Evolutionary conservation across 495 filamentous ascomycete species (phyloP).

Genomic region (Parathielavia hyrcaniae): DNA sequence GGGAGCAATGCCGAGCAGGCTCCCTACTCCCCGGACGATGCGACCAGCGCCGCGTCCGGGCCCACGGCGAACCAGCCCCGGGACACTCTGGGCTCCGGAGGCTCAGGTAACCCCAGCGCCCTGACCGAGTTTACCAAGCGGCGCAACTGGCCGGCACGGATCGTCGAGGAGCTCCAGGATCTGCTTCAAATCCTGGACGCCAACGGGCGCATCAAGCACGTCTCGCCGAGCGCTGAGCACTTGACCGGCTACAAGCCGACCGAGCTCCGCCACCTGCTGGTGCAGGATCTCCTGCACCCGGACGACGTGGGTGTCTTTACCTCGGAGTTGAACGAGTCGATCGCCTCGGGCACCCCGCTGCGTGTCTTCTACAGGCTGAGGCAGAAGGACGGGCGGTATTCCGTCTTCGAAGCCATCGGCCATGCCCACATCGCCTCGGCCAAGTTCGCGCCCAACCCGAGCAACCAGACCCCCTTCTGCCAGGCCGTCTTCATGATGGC

Average conservation of each 20-base stretch:
- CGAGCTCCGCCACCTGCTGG: slow-evolving; percentile 65
- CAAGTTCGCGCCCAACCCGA: slow-evolving; percentile 54
- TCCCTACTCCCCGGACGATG: slow-evolving; percentile 22
- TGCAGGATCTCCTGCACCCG: slow-evolving; percentile 75
- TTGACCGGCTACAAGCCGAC: slow-evolving; percentile 69
- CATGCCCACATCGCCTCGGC: slow-evolving; percentile 84
- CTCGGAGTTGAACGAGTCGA: slow-evolving; percentile 85
- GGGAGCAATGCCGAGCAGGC: slow-evolving; percentile 3
- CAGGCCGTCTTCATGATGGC: slow-evolving; percentile 92
- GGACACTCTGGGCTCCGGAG: neutral
- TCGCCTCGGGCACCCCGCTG: slow-evolving; percentile 69
- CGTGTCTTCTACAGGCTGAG: slow-evolving; percentile 86
- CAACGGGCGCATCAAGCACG: slow-evolving; percentile 75
- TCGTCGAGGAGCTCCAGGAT: slow-evolving; percentile 85
- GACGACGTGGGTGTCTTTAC: slow-evolving; percentile 84
- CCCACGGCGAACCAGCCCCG: neutral
- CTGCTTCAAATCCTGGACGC: slow-evolving; percentile 81
- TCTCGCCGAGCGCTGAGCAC: slow-evolving; percentile 69
- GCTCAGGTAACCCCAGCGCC: slow-evolving; percentile 28
- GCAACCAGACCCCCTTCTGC: slow-evolving; percentile 62
- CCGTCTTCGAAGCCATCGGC: slow-evolving; percentile 82
- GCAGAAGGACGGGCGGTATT: slow-evolving; percentile 65
- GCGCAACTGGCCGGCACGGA: slow-evolving; percentile 80
- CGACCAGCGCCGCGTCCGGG: neutral
- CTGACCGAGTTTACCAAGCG: slow-evolving; percentile 79